Evolutionary conservation across 192 early-diverging fungal species (phyloP).

Genomic region (Obelidium mucronatum): DNA sequence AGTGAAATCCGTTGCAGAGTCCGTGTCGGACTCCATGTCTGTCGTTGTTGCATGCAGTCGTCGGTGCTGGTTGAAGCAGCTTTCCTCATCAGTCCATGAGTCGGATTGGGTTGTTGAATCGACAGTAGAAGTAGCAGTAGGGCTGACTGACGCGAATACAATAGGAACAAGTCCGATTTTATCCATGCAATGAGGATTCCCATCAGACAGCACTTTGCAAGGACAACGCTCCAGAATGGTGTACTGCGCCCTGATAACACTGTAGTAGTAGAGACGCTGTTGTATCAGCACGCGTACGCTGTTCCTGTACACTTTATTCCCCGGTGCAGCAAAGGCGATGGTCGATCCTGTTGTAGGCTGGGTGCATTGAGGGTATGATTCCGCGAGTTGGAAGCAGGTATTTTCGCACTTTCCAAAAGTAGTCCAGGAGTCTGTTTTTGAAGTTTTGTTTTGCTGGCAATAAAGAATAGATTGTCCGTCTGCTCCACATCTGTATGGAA

Average conservation of each 20-base stretch:
- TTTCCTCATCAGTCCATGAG: no score
- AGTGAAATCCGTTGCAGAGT: neutral
- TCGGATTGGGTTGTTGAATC: no score
- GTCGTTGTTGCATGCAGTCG: no score
- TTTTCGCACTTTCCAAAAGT: neutral
- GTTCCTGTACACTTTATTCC: neutral
- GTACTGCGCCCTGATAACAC: neutral
- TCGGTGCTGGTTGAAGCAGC: no score
- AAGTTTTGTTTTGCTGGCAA: neutral
- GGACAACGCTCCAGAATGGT: neutral
- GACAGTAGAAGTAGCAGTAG: neutral
- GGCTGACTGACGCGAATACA: neutral
- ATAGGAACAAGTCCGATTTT: neutral
- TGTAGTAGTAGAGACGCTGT: neutral
- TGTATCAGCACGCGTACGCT: neutral
- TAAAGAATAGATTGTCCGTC: neutral
- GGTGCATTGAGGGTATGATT: neutral
- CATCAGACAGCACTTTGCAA: neutral
- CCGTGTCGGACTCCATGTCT: neutral
- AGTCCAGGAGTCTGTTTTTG: no score
- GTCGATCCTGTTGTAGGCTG: neutral
- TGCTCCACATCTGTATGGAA: neutral
- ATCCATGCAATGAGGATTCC: neutral
- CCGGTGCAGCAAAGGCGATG: neutral
- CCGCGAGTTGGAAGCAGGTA: neutral